Conservation (phyloP, 1,139 yeast genomes). For the Sugiyamaella castrensis region DNA sequence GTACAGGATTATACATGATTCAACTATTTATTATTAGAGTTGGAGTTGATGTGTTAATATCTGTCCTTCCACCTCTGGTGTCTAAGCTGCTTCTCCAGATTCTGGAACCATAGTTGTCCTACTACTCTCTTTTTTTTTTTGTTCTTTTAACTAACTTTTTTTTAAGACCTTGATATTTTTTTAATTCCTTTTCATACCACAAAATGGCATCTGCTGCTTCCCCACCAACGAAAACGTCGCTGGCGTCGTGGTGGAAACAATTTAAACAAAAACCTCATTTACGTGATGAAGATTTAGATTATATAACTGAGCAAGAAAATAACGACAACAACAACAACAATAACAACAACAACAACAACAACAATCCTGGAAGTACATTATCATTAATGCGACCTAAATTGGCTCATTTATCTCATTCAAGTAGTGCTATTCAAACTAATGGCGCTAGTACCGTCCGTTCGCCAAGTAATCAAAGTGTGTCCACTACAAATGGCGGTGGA, state of each 20-base stretch:
- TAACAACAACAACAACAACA: too few relatives aligned
- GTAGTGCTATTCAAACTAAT: slow-evolving; percentile 24
- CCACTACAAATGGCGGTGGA: slow-evolving; percentile 8
- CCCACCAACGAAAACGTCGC: slow-evolving; percentile 36
- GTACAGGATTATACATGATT: too few relatives aligned
- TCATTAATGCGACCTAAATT: slow-evolving; percentile 26
- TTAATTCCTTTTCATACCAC: too few relatives aligned
- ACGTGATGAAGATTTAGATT: slow-evolving; percentile 9
- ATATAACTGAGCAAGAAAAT: slow-evolving; percentile 5
- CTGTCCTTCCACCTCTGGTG: too few relatives aligned
- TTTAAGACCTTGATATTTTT: too few relatives aligned
- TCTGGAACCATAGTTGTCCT: too few relatives aligned
- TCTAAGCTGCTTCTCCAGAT: too few relatives aligned
- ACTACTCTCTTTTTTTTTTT: too few relatives aligned
- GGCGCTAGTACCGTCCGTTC: slow-evolving; percentile 11
- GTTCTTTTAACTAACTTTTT: too few relatives aligned
- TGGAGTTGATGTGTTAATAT: too few relatives aligned
- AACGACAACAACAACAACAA: too few relatives aligned
- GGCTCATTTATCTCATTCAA: slow-evolving; percentile 34
- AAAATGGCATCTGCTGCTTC: slow-evolving; percentile 20
- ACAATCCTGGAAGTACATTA: neutral
- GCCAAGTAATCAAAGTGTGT: slow-evolving; percentile 30
- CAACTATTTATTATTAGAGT: too few relatives aligned
- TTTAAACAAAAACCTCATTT: slow-evolving; percentile 32
- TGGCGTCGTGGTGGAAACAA: slow-evolving; percentile 46